These are phyloP conservation scores for Tuber borchii DNA, from an alignment of 495 filamentous ascomycete species.

Conservation along the genomic window DNA sequence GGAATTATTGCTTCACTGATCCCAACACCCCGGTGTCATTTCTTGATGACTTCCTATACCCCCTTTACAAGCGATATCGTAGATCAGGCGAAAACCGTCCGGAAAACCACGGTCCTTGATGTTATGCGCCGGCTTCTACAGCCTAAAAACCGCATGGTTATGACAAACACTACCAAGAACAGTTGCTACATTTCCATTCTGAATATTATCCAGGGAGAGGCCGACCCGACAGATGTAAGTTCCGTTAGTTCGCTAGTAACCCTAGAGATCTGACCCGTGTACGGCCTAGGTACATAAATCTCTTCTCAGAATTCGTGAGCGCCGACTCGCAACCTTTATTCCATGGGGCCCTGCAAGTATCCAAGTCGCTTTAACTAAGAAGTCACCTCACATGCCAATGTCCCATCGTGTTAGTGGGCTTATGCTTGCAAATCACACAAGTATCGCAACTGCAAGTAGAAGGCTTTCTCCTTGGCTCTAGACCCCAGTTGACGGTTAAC, in stretches of 20 bases:
- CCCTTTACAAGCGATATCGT: conserved; percentile 94
- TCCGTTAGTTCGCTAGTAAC: background rate
- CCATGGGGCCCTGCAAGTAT: conserved; percentile 99
- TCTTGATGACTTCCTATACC: conserved; percentile 96
- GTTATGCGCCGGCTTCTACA: conserved; percentile 94
- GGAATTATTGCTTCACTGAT: conserved; percentile 94
- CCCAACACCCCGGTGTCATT: conserved; percentile 91
- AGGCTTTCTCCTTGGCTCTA: background rate
- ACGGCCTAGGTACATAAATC: conserved; percentile 73
- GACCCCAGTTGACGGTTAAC: conserved; percentile 22
- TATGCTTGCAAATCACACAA: conserved; percentile 97
- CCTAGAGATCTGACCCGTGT: background rate
- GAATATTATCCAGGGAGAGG: conserved; percentile 97
- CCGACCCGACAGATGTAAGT: conserved; percentile 83
- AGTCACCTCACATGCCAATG: conserved; percentile 85
- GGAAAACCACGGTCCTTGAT: conserved; percentile 94
- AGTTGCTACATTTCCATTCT: conserved; percentile 98
- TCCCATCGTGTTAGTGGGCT: conserved; percentile 90
- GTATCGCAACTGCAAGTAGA: conserved; percentile 69
- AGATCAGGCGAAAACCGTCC: conserved; percentile 90
- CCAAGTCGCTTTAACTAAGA: conserved; percentile 92
- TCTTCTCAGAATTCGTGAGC: conserved; percentile 88
- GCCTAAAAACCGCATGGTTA: conserved; percentile 98
- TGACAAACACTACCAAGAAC: conserved; percentile 87
- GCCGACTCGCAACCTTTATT: conserved; percentile 89